phyloP scores from a whole-genome alignment of 2,329 filamentous ascomycete species.

The Cladophialophora carrionii region DNA sequence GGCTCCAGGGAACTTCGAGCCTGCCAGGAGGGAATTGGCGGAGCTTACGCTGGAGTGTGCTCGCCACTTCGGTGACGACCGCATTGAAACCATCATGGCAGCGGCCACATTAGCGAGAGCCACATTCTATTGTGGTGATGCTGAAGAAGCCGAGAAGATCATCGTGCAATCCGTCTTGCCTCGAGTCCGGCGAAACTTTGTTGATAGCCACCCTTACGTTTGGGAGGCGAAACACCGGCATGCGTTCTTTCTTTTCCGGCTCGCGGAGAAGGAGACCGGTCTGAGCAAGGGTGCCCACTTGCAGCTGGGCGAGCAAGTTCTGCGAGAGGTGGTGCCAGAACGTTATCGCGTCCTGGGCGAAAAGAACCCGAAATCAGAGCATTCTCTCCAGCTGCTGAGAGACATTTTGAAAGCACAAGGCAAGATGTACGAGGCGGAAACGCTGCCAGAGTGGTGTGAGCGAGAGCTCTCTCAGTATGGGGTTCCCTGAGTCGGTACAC shows the following conservation, averaged over 20 bases:
- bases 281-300: slow-evolving; percentile 9
- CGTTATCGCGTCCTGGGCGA: slow-evolving; percentile 25
- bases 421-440: slow-evolving; percentile 20
- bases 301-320: slow-evolving; percentile 23
- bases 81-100: slow-evolving; percentile 32
- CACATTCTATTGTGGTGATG: slow-evolving; percentile 22
- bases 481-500: slow-evolving; percentile 7
- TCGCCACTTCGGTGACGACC: slow-evolving; percentile 21
- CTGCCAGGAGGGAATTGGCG: slow-evolving; percentile 16
- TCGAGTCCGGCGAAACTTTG: slow-evolving; percentile 25
- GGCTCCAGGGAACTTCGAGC: slow-evolving; percentile 11
- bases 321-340: slow-evolving; percentile 28
- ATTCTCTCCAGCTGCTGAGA: slow-evolving; percentile 26
- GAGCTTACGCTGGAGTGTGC: slow-evolving; percentile 17
- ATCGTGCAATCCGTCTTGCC: slow-evolving; percentile 20
- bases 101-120: slow-evolving; percentile 26
- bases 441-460: slow-evolving; percentile 26
- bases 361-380: slow-evolving; percentile 25
- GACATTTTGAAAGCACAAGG: slow-evolving; percentile 24
- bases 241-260: slow-evolving; percentile 26
- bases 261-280: slow-evolving; percentile 23
- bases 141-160: slow-evolving; percentile 22
- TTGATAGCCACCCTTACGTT: slow-evolving; percentile 27
- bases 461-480: slow-evolving; percentile 9
- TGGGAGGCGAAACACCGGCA: slow-evolving; percentile 35